A percentile compares a stretch with the other conserved stretches of the same genome.
Evolutionary conservation across 495 filamentous ascomycete species (phyloP).

Genomic region (Xylaria sp.): DNA sequence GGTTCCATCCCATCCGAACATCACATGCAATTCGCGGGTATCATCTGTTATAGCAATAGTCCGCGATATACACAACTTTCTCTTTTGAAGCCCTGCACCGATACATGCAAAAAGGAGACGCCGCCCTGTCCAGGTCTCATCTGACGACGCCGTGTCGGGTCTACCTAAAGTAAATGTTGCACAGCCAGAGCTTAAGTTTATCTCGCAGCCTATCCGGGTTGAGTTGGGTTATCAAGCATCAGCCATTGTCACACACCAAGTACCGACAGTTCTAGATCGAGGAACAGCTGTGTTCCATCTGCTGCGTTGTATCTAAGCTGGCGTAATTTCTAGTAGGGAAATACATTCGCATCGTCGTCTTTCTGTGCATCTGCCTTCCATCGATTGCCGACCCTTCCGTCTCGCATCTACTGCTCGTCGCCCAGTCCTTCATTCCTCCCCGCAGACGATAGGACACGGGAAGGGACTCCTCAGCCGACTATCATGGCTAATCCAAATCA

Average conservation of each 20-base stretch:
- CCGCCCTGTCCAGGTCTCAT: neutral
- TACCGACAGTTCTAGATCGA: neutral
- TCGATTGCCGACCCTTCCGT: slow-evolving; percentile 22
- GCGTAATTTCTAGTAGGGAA: neutral
- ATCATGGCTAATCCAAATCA: slow-evolving; percentile 66
- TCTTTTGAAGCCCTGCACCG: neutral
- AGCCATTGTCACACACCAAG: neutral
- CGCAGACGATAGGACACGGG: slow-evolving; percentile 5
- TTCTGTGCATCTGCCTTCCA: slow-evolving; percentile 2
- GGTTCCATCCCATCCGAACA: too few species aligned
- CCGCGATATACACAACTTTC: neutral
- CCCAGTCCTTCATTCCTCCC: slow-evolving; percentile 8
- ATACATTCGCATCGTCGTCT: slow-evolving; percentile 19
- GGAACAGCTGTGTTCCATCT: neutral
- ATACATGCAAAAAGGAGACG: slow-evolving; percentile 17
- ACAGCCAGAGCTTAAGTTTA: neutral
- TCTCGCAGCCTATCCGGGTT: slow-evolving; percentile 8
- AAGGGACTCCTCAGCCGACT: slow-evolving; percentile 18
- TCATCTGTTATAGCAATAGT: neutral
- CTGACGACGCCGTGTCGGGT: neutral
- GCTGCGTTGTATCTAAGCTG: neutral
- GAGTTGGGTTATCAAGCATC: slow-evolving; percentile 18
- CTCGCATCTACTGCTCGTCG: slow-evolving; percentile 14
- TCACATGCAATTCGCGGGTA: too few species aligned
- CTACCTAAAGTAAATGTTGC: neutral